Conservation (phyloP, 2,329 filamentous ascomycete species). For the Claviceps fusiformis region DNA sequence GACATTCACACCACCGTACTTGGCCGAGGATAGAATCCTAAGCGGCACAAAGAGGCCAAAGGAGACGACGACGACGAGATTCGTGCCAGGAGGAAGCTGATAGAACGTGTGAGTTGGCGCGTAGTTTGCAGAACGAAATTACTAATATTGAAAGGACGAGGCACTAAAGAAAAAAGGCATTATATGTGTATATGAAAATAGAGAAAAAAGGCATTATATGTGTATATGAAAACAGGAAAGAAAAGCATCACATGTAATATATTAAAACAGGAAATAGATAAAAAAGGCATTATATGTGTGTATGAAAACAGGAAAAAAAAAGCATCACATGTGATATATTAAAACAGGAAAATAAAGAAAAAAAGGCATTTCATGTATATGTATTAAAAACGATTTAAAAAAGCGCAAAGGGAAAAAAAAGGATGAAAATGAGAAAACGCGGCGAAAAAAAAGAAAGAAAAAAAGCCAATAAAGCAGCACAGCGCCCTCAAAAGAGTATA, state of each 20-base stretch:
- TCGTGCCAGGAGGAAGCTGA: slow-evolving; percentile 46
- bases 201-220: neutral
- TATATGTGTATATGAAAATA: no score
- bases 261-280: neutral
- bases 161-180: neutral
- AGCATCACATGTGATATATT: neutral
- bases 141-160: neutral
- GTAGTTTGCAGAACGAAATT: neutral
- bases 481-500: neutral
- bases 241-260: neutral
- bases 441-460: neutral
- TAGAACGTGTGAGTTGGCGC: neutral
- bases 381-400: no score
- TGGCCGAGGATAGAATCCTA: slow-evolving; percentile 53
- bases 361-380: no score
- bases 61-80: slow-evolving; percentile 82
- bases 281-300: no score
- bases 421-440: no score
- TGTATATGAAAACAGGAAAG: no score
- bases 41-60: slow-evolving; percentile 83
- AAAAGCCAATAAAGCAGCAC: neutral
- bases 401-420: no score
- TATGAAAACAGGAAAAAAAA: no score
- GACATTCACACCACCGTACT: slow-evolving; percentile 82
- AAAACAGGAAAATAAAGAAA: no score